Evolutionary conservation across 306 rosid genomes (phyloP), one percentile per base, ranked within the genome.

Genomic region (Cicer pinnatifidum): DNA sequence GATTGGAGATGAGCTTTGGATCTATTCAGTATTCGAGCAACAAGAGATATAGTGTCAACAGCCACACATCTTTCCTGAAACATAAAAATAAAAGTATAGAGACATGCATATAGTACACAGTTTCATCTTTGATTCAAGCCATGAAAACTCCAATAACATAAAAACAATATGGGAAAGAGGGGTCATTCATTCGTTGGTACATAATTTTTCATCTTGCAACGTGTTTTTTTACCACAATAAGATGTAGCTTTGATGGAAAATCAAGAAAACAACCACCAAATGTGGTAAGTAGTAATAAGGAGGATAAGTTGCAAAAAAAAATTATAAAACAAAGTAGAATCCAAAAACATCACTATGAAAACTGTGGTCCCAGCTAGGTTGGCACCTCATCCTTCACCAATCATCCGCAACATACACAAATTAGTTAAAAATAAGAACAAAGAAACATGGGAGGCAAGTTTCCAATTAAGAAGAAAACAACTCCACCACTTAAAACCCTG

Each of bases 21-120:
- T 83, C 93, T 86, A 72, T 90, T 86, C 87, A 95, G 81, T 75
- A 91, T 87, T 82, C 76, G 90, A 78, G 96, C 90, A 79, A 91
- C 94, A 67, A 88, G 89, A 67, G 87, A 86, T 71, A 90, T 51
- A 61, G 96, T 84, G 83, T 95, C 99, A 81, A 87, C 99, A 75
- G 88, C 97, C 59, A 92, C 92, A 58, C 96, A 88, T 86, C 97
- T 88, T 87, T 95, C 99, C 97, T 95, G 99, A 80, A 87, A 76
- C 57, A 70, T 59, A 84, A 67, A 47, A 62, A 59, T 72, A 17
- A 41, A 80, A 75, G 71, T 69, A 72, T 41, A 69, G 45, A 75
- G 50, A 67, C 71, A 75, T 57, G 82, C 53, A 51, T 61, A 78
- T 45, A 69, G 37, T 73, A 74, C 77, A 74, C 67, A 68, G 53